These are phyloP conservation scores for Lomentospora prolificans DNA, from an alignment of 2,329 filamentous ascomycete species.

Conservation along the genomic window DNA sequence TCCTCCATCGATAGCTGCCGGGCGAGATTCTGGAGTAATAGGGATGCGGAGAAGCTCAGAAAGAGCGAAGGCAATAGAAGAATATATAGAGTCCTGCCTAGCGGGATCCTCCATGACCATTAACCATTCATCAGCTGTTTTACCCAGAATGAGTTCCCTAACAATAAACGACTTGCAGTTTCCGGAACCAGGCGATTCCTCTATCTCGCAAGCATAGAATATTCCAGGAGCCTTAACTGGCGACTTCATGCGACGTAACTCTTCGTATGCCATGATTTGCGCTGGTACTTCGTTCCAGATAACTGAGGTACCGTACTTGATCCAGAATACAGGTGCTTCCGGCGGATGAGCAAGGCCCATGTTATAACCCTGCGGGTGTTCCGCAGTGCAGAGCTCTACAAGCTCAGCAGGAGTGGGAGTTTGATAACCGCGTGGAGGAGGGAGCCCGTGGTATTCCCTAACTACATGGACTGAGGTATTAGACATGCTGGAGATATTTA, in stretches of 20 bases:
- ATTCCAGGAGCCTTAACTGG: slow-evolving; percentile 1
- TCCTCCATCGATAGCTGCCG: slow-evolving; percentile 1
- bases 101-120: slow-evolving; percentile 10
- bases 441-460: background rate
- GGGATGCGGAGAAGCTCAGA: slow-evolving; percentile 14
- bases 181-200: background rate
- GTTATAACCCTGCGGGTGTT: background rate
- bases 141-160: slow-evolving; percentile 9
- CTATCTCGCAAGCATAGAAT: slow-evolving; percentile 3
- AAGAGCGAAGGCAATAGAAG: slow-evolving; percentile 11
- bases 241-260: background rate
- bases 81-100: slow-evolving; percentile 10
- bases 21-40: slow-evolving; percentile 7
- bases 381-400: background rate
- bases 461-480: background rate
- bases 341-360: background rate
- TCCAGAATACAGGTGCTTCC: slow-evolving; percentile 3
- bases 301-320: slow-evolving; percentile 1
- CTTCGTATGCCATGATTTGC: slow-evolving; percentile 6
- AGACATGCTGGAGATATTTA: background rate
- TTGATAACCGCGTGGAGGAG: background rate
- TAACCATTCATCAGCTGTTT: slow-evolving; percentile 6
- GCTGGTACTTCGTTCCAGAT: slow-evolving; percentile 5
- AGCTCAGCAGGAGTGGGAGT: background rate
- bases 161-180: slow-evolving; percentile 4